Base-by-base conservation (phyloP, 1,284 basidiomycete genomes). In the Neolentinus lepideus region DNA sequence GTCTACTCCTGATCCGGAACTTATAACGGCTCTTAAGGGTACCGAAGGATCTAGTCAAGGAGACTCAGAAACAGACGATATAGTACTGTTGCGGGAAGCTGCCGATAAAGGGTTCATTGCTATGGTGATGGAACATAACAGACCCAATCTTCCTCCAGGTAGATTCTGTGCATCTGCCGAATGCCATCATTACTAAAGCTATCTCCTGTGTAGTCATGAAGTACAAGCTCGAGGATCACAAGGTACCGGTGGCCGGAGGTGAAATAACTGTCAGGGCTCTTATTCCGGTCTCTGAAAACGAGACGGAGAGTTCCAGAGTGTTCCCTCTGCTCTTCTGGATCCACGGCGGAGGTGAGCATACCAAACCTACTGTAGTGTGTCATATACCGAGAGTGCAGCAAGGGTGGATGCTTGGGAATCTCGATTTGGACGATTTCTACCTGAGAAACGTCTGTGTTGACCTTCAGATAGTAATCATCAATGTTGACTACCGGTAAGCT, bases 1-100 rank as follows among this genome's bases (percentile, higher is more conserved):
- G 1, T 53, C 58, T 16, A 26, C 25, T 6, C 54, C 54, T 11
- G 57, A 58, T 36, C 36, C 54, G 10, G 57, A 60, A 47, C 52
- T 57, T 19, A 31, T 51, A 14, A 29, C 52, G 11, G 25, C 35
- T 9, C n/a, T 53, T 14, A 31, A 35, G n/a, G n/a, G n/a, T 35
- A 16, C 33, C 9, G 9, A 16, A 16, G 16, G 9, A 35, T 9
- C 9, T 35, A 16, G 16, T 35, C 9, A 9, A 16, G 9, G 33
- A 9, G 33, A 35, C 16, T 9, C 33, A 35, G 33, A 9, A 35
- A 16, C 33, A 35, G 16, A 16, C 33, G 16, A 9, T 35, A 35
- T 35, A 35, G 33, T 16, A 9, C 16, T 16, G 9, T 9, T 16
- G 33, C 9, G 33, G 33, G 33, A 35, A 16, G 16, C 9, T 9